Evolutionary conservation across 2,329 filamentous ascomycete genomes (phyloP).

Genomic region (Aspergillus intermedius): DNA sequence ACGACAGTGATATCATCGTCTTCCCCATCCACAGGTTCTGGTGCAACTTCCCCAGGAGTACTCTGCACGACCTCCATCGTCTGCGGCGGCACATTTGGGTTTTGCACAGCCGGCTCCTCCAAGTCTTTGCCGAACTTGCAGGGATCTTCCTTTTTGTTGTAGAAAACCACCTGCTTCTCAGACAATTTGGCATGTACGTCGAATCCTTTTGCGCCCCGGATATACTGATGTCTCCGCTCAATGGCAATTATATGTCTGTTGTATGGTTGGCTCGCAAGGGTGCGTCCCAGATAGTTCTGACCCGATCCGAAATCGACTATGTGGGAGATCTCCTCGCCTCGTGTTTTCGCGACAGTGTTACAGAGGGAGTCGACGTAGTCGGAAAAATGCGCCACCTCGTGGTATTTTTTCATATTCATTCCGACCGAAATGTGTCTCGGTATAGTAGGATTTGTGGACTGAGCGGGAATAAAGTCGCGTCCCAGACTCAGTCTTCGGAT

Average conservation of each 20-base stretch:
- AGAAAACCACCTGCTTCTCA: slow-evolving; percentile 64
- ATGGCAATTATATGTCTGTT: slow-evolving; percentile 84
- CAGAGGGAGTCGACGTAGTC: slow-evolving; percentile 68
- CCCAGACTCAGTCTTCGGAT: slow-evolving; percentile 64
- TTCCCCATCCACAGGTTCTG: slow-evolving; percentile 8
- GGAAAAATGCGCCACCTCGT: slow-evolving; percentile 90
- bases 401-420: slow-evolving; percentile 93
- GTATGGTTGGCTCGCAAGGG: slow-evolving; percentile 77
- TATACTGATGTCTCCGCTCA: slow-evolving; percentile 80
- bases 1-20: slow-evolving; percentile 23
- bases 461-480: slow-evolving; percentile 50
- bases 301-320: slow-evolving; percentile 94
- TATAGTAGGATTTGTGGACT: slow-evolving; percentile 43
- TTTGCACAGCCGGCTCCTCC: slow-evolving; percentile 3
- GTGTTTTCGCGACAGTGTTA: slow-evolving; percentile 46
- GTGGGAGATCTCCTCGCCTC: slow-evolving; percentile 59
- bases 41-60: slow-evolving; percentile 2
- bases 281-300: slow-evolving; percentile 89
- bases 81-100: background rate
- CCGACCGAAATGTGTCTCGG: slow-evolving; percentile 71
- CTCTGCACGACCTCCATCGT: slow-evolving; percentile 1
- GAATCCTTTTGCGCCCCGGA: slow-evolving; percentile 73
- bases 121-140: slow-evolving; percentile 16
- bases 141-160: slow-evolving; percentile 64
- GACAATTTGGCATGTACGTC: slow-evolving; percentile 76